phyloP scores from a whole-genome alignment of 371 early-diverging fungal genomes.

The Thermomucor indicae-seudaticae region DNA sequence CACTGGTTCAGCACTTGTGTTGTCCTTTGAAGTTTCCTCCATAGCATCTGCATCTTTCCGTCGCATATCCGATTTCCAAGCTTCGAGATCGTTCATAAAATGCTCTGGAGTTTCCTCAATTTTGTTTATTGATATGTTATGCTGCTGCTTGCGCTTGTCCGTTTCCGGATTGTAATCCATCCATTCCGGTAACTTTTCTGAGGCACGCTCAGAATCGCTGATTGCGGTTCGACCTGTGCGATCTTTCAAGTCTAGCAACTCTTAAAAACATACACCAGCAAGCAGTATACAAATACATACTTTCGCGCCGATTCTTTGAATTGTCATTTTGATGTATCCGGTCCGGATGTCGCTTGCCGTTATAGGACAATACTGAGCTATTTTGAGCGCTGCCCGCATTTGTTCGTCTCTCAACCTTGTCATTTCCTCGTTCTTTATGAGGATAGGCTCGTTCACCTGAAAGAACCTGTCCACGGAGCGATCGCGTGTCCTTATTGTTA shows the following conservation, averaged over 20 bases:
- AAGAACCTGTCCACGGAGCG: constrained; percentile 3
- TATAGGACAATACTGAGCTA: too few relatives aligned
- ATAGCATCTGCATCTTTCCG: constrained; percentile 55
- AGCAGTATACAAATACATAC: constrained; percentile 10
- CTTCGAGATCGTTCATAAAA: constrained; percentile 54
- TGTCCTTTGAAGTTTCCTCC: too few relatives aligned
- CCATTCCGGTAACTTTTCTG: constrained; percentile 59
- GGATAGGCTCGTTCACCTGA: background rate
- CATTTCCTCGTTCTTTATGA: background rate
- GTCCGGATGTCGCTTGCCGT: background rate
- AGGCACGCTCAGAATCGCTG: constrained; percentile 1
- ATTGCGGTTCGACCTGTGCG: background rate
- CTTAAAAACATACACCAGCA: too few relatives aligned
- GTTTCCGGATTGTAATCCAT: constrained; percentile 60
- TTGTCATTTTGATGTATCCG: constrained; percentile 8
- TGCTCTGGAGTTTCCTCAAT: constrained; percentile 11
- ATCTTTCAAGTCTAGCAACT: too few relatives aligned
- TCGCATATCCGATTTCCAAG: constrained; percentile 64
- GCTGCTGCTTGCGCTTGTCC: constrained; percentile 28
- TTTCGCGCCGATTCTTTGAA: constrained; percentile 9
- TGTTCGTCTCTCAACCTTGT: constrained; percentile 3
- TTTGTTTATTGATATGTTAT: too few relatives aligned
- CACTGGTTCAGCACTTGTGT: too few relatives aligned
- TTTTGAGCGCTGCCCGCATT: background rate
- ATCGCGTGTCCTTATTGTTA: constrained; percentile 1